phyloP scores from a whole-genome alignment of 163 green algal genomes.

The Scenedesmus sp. region DNA sequence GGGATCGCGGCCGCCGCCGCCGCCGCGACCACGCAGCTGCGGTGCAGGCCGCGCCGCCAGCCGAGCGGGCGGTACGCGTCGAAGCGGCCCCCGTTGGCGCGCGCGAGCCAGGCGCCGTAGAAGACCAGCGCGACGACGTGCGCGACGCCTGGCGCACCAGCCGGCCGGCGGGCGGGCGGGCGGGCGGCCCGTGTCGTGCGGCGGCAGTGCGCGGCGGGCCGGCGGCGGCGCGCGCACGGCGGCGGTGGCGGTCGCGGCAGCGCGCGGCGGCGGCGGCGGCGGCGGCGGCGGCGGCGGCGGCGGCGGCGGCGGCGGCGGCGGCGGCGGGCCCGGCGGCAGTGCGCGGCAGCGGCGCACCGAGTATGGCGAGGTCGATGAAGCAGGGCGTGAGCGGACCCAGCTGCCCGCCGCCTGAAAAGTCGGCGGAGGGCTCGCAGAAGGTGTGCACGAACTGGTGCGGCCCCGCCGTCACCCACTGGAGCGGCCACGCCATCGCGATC shows the following conservation, averaged over 20 bases:
- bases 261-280: too few species aligned
- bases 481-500: too few species aligned
- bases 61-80: slow-evolving; percentile 14
- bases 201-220: background rate
- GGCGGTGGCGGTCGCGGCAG: too few species aligned
- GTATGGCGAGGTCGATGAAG: slow-evolving; percentile 34
- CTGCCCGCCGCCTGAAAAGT: slow-evolving; percentile 31
- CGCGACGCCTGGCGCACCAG: background rate
- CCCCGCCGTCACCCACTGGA: slow-evolving; percentile 7
- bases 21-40: slow-evolving; percentile 10
- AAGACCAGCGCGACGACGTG: slow-evolving; percentile 5
- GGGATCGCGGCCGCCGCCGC: slow-evolving; percentile 19
- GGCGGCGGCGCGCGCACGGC: background rate
- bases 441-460: slow-evolving; percentile 26
- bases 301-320: too few species aligned
- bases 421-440: slow-evolving; percentile 1
- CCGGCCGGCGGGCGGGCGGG: too few species aligned
- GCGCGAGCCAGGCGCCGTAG: slow-evolving; percentile 20
- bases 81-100: background rate
- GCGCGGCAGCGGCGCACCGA: slow-evolving; percentile 24
- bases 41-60: background rate
- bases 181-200: background rate
- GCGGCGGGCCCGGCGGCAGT: too few species aligned
- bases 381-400: slow-evolving; percentile 31
- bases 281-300: too few species aligned